These are phyloP conservation scores for Boletus subparvulus DNA, from an alignment of 768 basidiomycete species.

Conservation along the genomic window DNA sequence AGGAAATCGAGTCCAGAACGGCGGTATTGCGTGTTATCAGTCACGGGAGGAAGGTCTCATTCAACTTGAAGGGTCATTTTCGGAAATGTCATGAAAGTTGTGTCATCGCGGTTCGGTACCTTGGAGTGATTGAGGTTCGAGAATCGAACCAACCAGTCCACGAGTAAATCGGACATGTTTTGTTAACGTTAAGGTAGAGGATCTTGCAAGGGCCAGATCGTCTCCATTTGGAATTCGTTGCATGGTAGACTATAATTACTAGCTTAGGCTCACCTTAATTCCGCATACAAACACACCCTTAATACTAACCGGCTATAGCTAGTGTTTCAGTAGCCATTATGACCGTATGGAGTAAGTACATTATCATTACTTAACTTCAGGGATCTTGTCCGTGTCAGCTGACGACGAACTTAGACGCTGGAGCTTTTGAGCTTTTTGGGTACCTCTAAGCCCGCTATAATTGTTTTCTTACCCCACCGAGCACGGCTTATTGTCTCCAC, in stretches of 20 bases:
- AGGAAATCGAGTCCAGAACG: background rate
- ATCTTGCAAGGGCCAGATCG: too few relatives aligned
- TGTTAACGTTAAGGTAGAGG: too few relatives aligned
- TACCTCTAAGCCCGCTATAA: background rate
- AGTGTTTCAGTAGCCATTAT: background rate
- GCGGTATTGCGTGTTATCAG: too few relatives aligned
- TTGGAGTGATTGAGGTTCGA: background rate
- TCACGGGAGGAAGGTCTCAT: background rate
- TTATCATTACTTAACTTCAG: background rate
- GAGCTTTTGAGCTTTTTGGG: background rate
- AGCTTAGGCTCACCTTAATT: too few relatives aligned
- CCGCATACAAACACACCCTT: too few relatives aligned
- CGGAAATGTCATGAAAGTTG: background rate
- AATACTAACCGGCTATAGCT: background rate
- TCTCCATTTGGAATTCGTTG: too few relatives aligned
- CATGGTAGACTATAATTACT: too few relatives aligned
- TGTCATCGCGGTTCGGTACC: background rate
- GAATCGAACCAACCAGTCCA: background rate
- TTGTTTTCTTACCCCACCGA: too few relatives aligned
- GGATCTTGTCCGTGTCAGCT: background rate
- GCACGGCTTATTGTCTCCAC: background rate
- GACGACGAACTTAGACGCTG: background rate
- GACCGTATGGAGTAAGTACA: background rate
- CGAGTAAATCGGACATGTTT: background rate
- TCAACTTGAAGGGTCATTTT: background rate